These are phyloP conservation scores for Claviceps sp. DNA, from an alignment of 2,329 filamentous ascomycete genomes.

Conservation along the genomic window DNA sequence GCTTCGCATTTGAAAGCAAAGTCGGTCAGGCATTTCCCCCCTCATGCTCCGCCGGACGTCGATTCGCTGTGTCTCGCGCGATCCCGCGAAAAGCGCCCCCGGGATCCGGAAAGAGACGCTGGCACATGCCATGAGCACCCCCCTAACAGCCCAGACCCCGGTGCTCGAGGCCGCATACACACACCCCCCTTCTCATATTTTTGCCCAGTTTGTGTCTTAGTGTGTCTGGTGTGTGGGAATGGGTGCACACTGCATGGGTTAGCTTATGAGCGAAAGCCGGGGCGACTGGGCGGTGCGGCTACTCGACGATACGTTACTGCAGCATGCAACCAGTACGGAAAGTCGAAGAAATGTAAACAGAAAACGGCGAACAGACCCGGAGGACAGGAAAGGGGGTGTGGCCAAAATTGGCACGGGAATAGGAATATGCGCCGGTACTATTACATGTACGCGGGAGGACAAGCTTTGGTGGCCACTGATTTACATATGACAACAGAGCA, in stretches of 20 bases:
- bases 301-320: too few relatives aligned
- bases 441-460: background rate
- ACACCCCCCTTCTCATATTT: background rate
- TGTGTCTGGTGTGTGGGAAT: background rate
- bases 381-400: too few relatives aligned
- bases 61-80: background rate
- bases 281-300: slow-evolving; percentile 1
- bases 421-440: background rate
- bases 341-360: background rate
- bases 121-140: slow-evolving; percentile 4
- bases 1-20: background rate
- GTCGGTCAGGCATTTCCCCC: background rate
- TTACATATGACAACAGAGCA: background rate
- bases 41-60: background rate
- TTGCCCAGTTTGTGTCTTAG: background rate
- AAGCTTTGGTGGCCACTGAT: background rate
- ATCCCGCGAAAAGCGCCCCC: slow-evolving; percentile 1
- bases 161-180: background rate
- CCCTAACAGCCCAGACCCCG: background rate
- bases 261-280: background rate
- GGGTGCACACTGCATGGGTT: background rate
- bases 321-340: background rate
- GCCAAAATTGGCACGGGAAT: background rate
- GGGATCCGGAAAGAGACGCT: slow-evolving; percentile 7
- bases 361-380: background rate